These are phyloP conservation scores for Colletotrichum sp. DNA, from an alignment of 2,329 filamentous ascomycete genomes.

Conservation along the genomic window DNA sequence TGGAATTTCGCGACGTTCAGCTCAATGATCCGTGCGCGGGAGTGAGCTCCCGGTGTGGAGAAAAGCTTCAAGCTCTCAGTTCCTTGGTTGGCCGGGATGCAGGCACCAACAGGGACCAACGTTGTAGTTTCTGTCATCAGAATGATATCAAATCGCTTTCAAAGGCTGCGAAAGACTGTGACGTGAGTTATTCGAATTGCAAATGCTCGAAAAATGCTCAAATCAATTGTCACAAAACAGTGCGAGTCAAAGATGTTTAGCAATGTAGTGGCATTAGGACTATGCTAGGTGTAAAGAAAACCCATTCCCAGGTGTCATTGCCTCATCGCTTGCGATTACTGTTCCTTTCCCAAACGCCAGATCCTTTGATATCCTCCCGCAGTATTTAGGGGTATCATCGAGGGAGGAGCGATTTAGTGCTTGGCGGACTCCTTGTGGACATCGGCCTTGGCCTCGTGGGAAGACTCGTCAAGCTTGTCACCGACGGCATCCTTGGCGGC, in stretches of 20 bases:
- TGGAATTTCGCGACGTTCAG: neutral
- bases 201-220: rapidly evolving
- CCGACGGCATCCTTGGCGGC: constrained; percentile 54
- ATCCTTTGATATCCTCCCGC: constrained; percentile 11
- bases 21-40: neutral
- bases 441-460: constrained; percentile 45
- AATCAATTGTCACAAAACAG: too few species aligned
- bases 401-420: constrained; percentile 18
- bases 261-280: constrained; percentile 21
- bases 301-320: neutral
- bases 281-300: constrained; percentile 4
- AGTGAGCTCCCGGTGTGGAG: neutral
- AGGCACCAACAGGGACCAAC: too few species aligned
- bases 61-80: neutral
- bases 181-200: too few species aligned
- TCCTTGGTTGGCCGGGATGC: neutral
- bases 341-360: constrained; percentile 7
- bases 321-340: constrained; percentile 8
- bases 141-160: neutral
- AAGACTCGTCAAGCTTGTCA: constrained; percentile 49
- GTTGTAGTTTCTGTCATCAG: neutral
- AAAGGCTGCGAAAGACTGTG: too few species aligned
- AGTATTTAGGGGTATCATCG: constrained; percentile 19
- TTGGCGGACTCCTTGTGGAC: constrained; percentile 40
- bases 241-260: neutral